Percentiles rank a stretch among this genome's conserved stretches.
phyloP scores from a whole-genome alignment of 2,329 filamentous ascomycete genomes.

The Talaromyces rugulosus region DNA sequence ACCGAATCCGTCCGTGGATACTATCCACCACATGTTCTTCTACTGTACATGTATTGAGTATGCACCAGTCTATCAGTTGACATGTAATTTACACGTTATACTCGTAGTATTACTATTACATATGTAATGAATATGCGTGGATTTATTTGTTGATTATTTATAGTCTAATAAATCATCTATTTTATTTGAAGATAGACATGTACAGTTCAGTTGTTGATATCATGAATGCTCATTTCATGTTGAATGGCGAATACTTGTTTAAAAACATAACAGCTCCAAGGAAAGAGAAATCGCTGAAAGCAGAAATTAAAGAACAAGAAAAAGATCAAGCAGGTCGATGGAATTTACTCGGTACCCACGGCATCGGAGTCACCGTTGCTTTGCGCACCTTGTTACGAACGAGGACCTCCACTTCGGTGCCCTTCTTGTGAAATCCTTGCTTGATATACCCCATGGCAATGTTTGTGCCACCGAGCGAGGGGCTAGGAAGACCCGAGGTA shows the following conservation, averaged over 20 bases:
- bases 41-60: too few species aligned
- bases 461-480: constrained; percentile 74
- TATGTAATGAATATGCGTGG: not conserved
- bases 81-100: too few species aligned
- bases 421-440: constrained; percentile 75
- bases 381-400: constrained; percentile 73
- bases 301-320: constrained; percentile 1
- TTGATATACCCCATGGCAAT: constrained; percentile 94
- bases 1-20: too few species aligned
- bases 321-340: constrained; percentile 37
- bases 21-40: too few species aligned
- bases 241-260: not conserved
- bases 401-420: constrained; percentile 73
- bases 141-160: too few species aligned
- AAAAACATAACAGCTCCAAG: not conserved
- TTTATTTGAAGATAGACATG: not conserved
- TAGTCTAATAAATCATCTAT: too few species aligned
- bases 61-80: too few species aligned
- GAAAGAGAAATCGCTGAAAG: not conserved
- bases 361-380: constrained; percentile 80
- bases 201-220: not conserved
- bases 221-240: not conserved
- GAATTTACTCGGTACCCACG: constrained; percentile 78
- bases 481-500: constrained; percentile 87
- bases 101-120: too few species aligned